These are phyloP conservation scores for Eucalyptus guilfoylei DNA, from an alignment of 345 rosid species.

Conservation along the genomic window DNA sequence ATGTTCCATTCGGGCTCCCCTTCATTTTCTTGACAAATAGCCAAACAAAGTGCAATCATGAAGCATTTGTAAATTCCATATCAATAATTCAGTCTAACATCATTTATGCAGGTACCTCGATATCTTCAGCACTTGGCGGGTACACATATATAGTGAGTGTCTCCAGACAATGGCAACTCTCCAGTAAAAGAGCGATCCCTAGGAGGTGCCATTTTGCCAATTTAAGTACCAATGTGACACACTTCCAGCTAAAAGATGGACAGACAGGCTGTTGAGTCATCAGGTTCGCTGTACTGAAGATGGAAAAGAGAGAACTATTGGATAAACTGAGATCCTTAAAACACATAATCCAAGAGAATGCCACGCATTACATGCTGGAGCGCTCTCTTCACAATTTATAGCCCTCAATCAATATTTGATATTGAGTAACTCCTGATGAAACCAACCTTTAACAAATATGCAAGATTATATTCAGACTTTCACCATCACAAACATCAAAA, in stretches of 20 bases:
- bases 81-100: neutral
- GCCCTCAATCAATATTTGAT: neutral
- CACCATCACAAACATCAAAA: neutral
- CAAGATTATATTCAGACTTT: neutral
- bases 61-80: neutral
- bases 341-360: neutral
- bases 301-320: neutral
- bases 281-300: fast-evolving
- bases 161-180: neutral
- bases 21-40: neutral
- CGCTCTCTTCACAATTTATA: neutral
- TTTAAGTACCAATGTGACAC: neutral
- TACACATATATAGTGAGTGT: neutral
- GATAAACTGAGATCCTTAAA: neutral
- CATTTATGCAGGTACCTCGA: neutral
- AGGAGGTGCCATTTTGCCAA: neutral
- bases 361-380: neutral
- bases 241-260: neutral
- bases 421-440: neutral
- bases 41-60: neutral
- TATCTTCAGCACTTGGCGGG: no score
- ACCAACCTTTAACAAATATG: neutral
- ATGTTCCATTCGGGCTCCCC: neutral
- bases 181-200: neutral
- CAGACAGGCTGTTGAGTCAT: fast-evolving